A percentile compares a stretch with the other conserved stretches of the same genome.
These are phyloP conservation scores for Camelina laxa DNA, from an alignment of 345 rosid species.

Conservation along the genomic window DNA sequence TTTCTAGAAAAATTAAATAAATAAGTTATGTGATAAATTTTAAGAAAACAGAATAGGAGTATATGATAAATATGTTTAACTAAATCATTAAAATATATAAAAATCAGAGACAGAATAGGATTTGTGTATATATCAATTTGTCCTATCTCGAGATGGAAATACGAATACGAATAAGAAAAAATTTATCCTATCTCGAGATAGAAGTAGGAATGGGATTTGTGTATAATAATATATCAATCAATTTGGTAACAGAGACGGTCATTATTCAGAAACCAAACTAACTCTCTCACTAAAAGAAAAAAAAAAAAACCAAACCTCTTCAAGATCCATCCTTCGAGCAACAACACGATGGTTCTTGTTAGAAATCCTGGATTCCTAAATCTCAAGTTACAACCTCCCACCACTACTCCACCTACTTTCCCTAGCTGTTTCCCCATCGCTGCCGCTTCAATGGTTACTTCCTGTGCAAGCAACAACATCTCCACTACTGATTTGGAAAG, in stretches of 20 bases:
- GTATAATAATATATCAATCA: not conserved
- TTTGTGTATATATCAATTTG: not conserved
- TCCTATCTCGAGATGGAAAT: not conserved
- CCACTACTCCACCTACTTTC: not conserved
- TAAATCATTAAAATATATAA: too few relatives aligned
- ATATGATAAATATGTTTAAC: too few relatives aligned
- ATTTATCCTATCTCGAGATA: not conserved
- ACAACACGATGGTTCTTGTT: constrained; percentile 58
- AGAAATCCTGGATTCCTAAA: constrained; percentile 62
- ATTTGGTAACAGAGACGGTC: not conserved
- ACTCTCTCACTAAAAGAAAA: not conserved
- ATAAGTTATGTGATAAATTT: too few relatives aligned
- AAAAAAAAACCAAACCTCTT: not conserved
- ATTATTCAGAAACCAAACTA: not conserved
- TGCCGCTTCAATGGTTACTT: not conserved
- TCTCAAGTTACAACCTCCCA: constrained; percentile 60
- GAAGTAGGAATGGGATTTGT: too few relatives aligned
- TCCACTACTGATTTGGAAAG: constrained; percentile 58
- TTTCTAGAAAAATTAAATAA: too few relatives aligned
- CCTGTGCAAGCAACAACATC: constrained; percentile 19
- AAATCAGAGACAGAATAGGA: too few relatives aligned
- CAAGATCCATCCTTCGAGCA: constrained; percentile 7
- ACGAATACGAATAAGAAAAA: too few relatives aligned
- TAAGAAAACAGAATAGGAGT: too few relatives aligned
- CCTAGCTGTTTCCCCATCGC: constrained; percentile 15